Base-by-base conservation (phyloP, 2,329 filamentous ascomycete genomes). In the Xylariaceae sp. region DNA sequence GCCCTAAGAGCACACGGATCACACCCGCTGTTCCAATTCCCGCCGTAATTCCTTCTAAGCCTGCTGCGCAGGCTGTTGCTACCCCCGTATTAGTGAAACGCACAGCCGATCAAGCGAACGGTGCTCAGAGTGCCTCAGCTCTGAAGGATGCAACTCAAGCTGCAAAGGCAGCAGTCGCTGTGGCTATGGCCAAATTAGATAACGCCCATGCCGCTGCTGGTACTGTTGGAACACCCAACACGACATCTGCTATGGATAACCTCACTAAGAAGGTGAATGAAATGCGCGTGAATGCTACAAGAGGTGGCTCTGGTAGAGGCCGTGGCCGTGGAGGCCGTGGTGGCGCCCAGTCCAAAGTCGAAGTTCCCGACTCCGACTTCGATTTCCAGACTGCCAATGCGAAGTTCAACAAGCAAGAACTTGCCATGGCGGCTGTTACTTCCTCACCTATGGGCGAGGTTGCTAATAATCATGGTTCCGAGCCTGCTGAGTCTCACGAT, bases 351-450 rank as follows among this genome's bases (percentile, higher is more conserved):
- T 78, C 81, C 67, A 94, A 90, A 76, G 85, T 97, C 37, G 92
- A 96, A 56, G 90, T 99, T 2, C 94, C 94, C 0, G 84, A 88
- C 52, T 87, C 90, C 1, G 94, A 97, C 71, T 99, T 92, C 68
- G 93, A 99, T 71, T 99, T 99, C 70, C 89, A 88, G 66, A 84
- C 83, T 13, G 82, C 89, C 34, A 96, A 96, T 72, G 89, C 89
- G 53, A 94, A 92, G 73, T 95, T 95, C 78, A 93, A 91, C 78
- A 82, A 95, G 76, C 86, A 90, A 67, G 89, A 93, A 67, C 74
- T 96, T 51, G 88, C 90, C 45, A 96, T 96, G 76, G 91, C 97
- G 73, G 92, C 90, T 3, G 90, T 92, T 71, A 88, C 89, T 18
- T 83, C 88, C n/a, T 88, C 89, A 7, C 89, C 91, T 4, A 70